Percentiles rank a stretch among this genome's conserved stretches.
phyloP scores from a whole-genome alignment of 805 yeast species.

The Pichia insulana region DNA sequence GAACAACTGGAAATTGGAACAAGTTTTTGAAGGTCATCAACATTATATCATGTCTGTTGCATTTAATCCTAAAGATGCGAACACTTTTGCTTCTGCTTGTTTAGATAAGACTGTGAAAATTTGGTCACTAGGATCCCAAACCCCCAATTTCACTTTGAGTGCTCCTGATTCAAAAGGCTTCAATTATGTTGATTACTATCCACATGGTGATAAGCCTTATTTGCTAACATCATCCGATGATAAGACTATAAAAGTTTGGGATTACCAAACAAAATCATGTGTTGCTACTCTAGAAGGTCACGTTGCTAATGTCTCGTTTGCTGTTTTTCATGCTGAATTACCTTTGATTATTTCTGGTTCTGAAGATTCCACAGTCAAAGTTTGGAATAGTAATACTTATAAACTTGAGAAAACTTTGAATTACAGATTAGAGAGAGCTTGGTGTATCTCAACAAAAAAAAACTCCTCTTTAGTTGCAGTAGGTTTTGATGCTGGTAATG shows the following conservation, averaged over 20 bases:
- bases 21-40: slow-evolving; percentile 88
- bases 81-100: slow-evolving; percentile 95
- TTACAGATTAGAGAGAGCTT: slow-evolving; percentile 88
- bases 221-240: slow-evolving; percentile 88
- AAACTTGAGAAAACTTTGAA: slow-evolving; percentile 87
- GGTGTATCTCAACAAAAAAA: slow-evolving; percentile 82
- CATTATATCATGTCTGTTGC: slow-evolving; percentile 93
- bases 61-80: slow-evolving; percentile 95
- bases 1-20: slow-evolving; percentile 80
- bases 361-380: slow-evolving; percentile 88
- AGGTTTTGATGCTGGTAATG: slow-evolving; percentile 92
- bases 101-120: slow-evolving; percentile 93
- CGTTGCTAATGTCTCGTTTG: slow-evolving; percentile 88
- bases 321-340: slow-evolving; percentile 95
- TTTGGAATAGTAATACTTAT: slow-evolving; percentile 94
- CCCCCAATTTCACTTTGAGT: slow-evolving; percentile 82
- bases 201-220: slow-evolving; percentile 95
- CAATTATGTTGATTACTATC: slow-evolving; percentile 93
- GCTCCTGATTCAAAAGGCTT: slow-evolving; percentile 94
- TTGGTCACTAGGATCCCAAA: slow-evolving; percentile 85
- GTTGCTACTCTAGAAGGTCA: slow-evolving; percentile 95
- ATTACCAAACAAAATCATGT: slow-evolving; percentile 92
- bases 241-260: slow-evolving; percentile 84
- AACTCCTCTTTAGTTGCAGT: slow-evolving; percentile 74
- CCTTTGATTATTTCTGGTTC: slow-evolving; percentile 94